Percentiles rank a stretch among this genome's conserved stretches.
phyloP scores from a whole-genome alignment of 2,329 filamentous ascomycete species.

The Colletotrichum navitas region DNA sequence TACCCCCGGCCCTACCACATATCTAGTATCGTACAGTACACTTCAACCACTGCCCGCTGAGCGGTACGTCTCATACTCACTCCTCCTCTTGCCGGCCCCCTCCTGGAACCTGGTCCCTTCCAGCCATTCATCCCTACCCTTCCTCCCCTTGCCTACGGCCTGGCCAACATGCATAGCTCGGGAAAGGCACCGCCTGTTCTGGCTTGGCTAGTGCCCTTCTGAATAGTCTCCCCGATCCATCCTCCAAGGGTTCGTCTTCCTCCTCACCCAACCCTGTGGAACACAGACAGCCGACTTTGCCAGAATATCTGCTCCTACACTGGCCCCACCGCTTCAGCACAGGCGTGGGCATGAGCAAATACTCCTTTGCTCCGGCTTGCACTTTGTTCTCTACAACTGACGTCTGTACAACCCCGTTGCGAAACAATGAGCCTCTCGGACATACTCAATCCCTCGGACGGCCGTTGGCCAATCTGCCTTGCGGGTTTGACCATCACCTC shows the following conservation, averaged over 20 bases:
- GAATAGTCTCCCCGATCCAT: slow-evolving; percentile 33
- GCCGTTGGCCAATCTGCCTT: neutral
- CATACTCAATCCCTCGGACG: neutral
- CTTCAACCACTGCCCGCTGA: neutral
- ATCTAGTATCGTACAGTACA: neutral
- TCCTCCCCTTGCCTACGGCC: slow-evolving; percentile 36
- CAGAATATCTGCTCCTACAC: slow-evolving; percentile 13
- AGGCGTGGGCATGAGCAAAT: neutral
- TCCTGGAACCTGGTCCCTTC: slow-evolving; percentile 29
- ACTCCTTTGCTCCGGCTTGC: neutral
- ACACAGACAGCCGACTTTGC: slow-evolving; percentile 38
- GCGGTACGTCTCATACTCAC: neutral
- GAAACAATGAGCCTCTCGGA: neutral
- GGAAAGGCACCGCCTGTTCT: slow-evolving; percentile 29
- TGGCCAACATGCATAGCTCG: slow-evolving; percentile 33
- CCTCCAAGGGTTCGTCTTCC: slow-evolving; percentile 25
- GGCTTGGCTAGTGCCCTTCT: slow-evolving; percentile 33
- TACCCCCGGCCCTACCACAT: neutral
- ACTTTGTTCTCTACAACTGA: neutral
- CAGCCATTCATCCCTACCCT: slow-evolving; percentile 33
- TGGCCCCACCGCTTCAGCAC: neutral
- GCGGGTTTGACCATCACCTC: neutral
- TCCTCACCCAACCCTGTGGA: slow-evolving; percentile 24
- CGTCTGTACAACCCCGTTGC: neutral
- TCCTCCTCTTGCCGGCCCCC: neutral